phyloP scores from a whole-genome alignment of 2,329 filamentous ascomycete genomes.

The Ceratocystis cacaofunesta region DNA sequence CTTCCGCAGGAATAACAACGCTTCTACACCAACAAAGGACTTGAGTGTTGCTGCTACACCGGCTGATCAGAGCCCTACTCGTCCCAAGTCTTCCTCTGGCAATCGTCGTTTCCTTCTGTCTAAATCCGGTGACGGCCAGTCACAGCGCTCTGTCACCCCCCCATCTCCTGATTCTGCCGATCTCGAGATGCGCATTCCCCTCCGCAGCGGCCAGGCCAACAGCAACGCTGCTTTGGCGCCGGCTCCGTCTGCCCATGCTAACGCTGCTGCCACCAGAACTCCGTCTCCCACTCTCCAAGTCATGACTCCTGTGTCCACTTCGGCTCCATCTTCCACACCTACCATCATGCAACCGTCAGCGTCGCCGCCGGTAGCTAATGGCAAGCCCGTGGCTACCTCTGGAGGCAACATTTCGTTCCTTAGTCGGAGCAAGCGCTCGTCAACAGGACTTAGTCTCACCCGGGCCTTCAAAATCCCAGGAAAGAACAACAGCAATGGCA shows the following conservation, averaged over 20 bases:
- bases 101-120: constrained; percentile 33
- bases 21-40: constrained; percentile 3
- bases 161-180: constrained; percentile 33
- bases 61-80: not conserved
- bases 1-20: not conserved
- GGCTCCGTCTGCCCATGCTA: not conserved
- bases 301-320: constrained; percentile 27
- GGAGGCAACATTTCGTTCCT: constrained; percentile 2
- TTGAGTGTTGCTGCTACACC: not conserved
- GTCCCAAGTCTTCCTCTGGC: constrained; percentile 2
- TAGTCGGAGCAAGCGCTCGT: constrained; percentile 30
- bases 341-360: not conserved
- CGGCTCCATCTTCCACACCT: not conserved
- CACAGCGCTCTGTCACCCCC: constrained; percentile 35
- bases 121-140: constrained; percentile 27
- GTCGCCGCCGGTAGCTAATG: constrained; percentile 14
- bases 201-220: constrained; percentile 14
- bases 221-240: constrained; percentile 22
- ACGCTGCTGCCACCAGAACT: not conserved
- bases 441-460: constrained; percentile 36
- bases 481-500: constrained; percentile 29
- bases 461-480: constrained; percentile 22
- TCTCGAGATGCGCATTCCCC: constrained; percentile 28
- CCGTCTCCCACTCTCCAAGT: not conserved
- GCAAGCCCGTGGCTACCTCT: not conserved